phyloP scores from a whole-genome alignment of 1,284 basidiomycete genomes.

The Neolentinus lepideus region DNA sequence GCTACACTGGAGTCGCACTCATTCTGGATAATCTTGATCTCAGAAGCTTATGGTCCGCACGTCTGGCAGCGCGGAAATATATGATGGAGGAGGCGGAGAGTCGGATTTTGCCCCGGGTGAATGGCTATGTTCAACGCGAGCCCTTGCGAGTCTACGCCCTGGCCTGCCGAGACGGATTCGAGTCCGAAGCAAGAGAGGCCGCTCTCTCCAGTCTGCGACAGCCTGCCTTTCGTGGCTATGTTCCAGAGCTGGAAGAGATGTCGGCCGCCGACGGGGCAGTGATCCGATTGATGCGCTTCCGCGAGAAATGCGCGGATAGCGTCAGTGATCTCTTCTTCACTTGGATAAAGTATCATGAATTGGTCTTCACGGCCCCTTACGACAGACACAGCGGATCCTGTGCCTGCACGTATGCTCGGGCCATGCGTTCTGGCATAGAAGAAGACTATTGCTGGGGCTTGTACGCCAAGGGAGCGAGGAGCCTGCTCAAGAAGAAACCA shows the following conservation, averaged over 20 bases:
- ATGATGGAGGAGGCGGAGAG: constrained; percentile 9
- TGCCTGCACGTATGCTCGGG: too few relatives aligned
- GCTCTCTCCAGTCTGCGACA: background rate
- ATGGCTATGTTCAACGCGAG: background rate
- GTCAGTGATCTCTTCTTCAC: too few relatives aligned
- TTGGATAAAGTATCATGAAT: too few relatives aligned
- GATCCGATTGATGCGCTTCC: too few relatives aligned
- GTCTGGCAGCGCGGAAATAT: constrained; percentile 17
- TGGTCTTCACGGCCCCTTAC: too few relatives aligned
- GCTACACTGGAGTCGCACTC: constrained; percentile 14
- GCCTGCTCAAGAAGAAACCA: background rate
- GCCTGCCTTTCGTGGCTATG: background rate
- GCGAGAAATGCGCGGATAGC: too few relatives aligned
- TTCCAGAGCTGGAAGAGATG: background rate
- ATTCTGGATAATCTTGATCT: constrained; percentile 5
- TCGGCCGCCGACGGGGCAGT: background rate
- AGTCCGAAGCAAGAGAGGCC: background rate
- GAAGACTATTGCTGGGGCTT: background rate
- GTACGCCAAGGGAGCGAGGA: background rate
- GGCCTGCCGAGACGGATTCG: background rate
- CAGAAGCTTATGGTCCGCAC: constrained; percentile 9
- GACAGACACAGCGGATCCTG: too few relatives aligned
- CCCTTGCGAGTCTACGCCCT: background rate
- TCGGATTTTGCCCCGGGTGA: background rate
- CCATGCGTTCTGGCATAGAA: too few relatives aligned